These are phyloP conservation scores for Medakamo hakoo DNA, from an alignment of 139 green algal species.

Conservation along the genomic window DNA sequence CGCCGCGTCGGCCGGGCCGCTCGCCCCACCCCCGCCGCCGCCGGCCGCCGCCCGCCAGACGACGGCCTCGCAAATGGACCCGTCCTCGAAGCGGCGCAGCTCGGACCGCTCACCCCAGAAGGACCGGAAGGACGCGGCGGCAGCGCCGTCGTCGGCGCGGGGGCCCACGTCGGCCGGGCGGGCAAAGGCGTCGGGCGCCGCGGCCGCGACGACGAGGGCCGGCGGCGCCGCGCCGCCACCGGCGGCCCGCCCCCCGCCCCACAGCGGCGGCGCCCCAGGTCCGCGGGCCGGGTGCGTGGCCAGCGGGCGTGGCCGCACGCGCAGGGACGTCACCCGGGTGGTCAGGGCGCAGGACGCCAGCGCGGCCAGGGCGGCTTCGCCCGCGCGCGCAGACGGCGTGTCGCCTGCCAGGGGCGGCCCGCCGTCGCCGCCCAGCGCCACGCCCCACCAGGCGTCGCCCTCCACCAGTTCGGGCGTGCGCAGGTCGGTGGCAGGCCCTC, in stretches of 20 bases:
- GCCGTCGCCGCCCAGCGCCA: neutral
- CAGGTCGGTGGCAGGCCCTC: too few relatives aligned
- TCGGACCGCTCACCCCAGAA: conserved; percentile 62
- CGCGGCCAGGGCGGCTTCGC: conserved; percentile 22
- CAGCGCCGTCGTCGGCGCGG: conserved; percentile 24
- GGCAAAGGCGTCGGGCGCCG: conserved; percentile 25
- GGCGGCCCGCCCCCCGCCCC: neutral
- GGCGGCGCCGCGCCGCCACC: neutral
- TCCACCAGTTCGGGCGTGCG: neutral
- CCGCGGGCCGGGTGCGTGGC: neutral
- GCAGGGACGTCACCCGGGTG: conserved; percentile 29
- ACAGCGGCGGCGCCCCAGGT: neutral
- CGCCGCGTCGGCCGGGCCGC: conserved; percentile 37
- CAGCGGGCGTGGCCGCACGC: conserved; percentile 11
- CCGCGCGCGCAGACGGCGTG: conserved; percentile 6
- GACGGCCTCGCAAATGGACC: conserved; percentile 56
- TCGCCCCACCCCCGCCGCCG: conserved; percentile 11
- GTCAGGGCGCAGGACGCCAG: conserved; percentile 29
- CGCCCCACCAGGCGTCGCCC: neutral
- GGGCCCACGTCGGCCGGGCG: conserved; percentile 54
- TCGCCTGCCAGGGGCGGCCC: neutral
- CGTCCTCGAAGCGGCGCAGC: conserved; percentile 54
- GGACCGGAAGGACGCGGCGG: conserved; percentile 35
- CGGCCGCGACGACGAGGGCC: neutral
- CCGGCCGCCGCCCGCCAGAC: conserved; percentile 35